Base-by-base conservation (phyloP, 768 basidiomycete genomes). In the Panaeolus cyanescens region DNA sequence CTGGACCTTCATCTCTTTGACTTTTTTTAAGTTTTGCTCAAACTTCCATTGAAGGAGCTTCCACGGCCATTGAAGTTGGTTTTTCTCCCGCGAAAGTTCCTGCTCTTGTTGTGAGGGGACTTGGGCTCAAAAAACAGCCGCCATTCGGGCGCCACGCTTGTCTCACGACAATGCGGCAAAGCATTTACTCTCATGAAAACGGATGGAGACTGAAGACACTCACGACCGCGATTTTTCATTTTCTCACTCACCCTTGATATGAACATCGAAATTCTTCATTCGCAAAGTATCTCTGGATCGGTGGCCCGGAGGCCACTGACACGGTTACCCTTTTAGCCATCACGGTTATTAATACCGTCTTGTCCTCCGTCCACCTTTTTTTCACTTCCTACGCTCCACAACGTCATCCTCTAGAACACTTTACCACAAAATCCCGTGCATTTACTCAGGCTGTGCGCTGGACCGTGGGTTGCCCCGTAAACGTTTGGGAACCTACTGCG, bases 281-380 rank as follows among this genome's bases (percentile, higher is more conserved):
- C 13, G 45, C 45, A 50, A 50, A 50, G 15, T 50, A 9, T 9
- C 40, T 10, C 45, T 50, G 45, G 25, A 30, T 50, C 45, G 45
- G 45, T 28, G 25, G 45, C 30, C 25, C 17, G 22, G 22, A 28
- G 45, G 8, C 10, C 25, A 25, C 25, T 13, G 25, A 50, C 25
- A 50, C 45, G 25, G 25, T 28, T 15, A 50, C n/a, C 22, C 45
- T 50, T 42, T 28, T 28, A 28, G 15, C 45, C 25, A 50, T 50
- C 45, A 50, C 45, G 9, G 45, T 28, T 50, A 50, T 50, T 50
- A 50, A 50, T 50, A 50, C 45, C 45, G 45, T 9, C 40, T 42
- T 22, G 5, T 25, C 7, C 8, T 42, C 40, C 25, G 40, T 20
- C 45, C 45, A 22, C 30, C 19, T 42, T 50, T 50, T 50, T 42